These are phyloP conservation scores for Mortierella sp. DNA, from an alignment of 371 early-diverging fungal species.

Conservation along the genomic window DNA sequence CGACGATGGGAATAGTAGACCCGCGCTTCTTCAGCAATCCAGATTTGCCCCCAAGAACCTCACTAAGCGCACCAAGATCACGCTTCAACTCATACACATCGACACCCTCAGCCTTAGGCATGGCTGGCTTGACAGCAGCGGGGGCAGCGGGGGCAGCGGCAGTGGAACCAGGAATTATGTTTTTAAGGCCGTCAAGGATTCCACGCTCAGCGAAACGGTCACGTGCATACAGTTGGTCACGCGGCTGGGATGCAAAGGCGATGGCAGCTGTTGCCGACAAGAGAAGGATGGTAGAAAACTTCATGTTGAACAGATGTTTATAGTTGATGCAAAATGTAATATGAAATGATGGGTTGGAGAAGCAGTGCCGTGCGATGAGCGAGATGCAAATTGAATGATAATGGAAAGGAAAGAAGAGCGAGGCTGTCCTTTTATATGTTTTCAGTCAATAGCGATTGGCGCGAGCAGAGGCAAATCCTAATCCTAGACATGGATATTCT, in stretches of 20 bases:
- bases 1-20: conserved; percentile 1
- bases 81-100: neutral
- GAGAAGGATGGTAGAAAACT: conserved; percentile 15
- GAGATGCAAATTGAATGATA: no score
- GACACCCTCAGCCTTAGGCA: neutral
- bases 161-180: neutral
- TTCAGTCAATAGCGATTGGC: no score
- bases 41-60: neutral
- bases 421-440: no score
- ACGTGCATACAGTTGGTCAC: conserved; percentile 9
- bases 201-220: conserved; percentile 15
- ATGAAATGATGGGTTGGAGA: no score
- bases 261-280: conserved; percentile 30
- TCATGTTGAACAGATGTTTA: conserved; percentile 12
- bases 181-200: neutral
- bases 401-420: no score
- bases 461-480: no score
- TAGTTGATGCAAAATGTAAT: no score
- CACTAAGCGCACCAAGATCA: neutral
- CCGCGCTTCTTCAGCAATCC: conserved; percentile 9
- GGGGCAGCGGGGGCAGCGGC: neutral
- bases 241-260: conserved; percentile 17
- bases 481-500: no score
- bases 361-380: no score
- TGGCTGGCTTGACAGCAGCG: neutral